Evolutionary conservation across 2,329 filamentous ascomycete genomes (phyloP).

Genomic region (Colletotrichum sp.): DNA sequence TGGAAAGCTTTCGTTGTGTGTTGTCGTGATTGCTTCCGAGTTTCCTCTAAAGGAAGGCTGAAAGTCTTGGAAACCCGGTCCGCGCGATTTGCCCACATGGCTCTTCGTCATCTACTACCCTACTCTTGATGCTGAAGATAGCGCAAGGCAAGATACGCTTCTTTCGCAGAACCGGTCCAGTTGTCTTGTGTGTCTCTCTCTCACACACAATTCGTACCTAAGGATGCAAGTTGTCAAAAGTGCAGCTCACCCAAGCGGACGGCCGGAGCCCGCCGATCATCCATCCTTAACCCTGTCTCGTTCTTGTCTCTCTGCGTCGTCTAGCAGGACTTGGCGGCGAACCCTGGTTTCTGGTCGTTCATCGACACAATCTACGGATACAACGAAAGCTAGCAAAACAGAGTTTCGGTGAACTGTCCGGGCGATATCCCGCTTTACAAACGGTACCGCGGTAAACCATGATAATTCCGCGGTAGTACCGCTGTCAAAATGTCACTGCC

Average conservation of each 20-base stretch:
- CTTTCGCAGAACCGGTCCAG: not conserved
- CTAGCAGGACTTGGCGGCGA: not conserved
- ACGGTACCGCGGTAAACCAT: not conserved
- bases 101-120: not conserved
- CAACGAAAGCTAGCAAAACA: not conserved
- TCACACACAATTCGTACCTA: not conserved
- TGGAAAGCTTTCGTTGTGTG: not conserved
- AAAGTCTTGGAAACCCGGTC: not conserved
- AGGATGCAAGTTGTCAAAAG: not conserved
- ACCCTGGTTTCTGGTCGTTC: not conserved
- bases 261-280: constrained; percentile 17
- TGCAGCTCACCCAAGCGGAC: not conserved
- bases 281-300: not conserved
- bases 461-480: not conserved
- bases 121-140: not conserved
- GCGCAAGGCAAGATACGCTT: not conserved
- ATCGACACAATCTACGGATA: not conserved
- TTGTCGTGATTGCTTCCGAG: constrained; percentile 1
- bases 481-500: not conserved
- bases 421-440: not conserved
- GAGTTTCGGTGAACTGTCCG: not conserved
- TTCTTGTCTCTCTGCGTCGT: not conserved
- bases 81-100: not conserved
- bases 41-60: constrained; percentile 1
- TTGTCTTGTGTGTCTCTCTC: not conserved